Evolutionary conservation across 1,284 basidiomycete genomes (phyloP).

Genomic region (Limonomyces culmigenus): DNA sequence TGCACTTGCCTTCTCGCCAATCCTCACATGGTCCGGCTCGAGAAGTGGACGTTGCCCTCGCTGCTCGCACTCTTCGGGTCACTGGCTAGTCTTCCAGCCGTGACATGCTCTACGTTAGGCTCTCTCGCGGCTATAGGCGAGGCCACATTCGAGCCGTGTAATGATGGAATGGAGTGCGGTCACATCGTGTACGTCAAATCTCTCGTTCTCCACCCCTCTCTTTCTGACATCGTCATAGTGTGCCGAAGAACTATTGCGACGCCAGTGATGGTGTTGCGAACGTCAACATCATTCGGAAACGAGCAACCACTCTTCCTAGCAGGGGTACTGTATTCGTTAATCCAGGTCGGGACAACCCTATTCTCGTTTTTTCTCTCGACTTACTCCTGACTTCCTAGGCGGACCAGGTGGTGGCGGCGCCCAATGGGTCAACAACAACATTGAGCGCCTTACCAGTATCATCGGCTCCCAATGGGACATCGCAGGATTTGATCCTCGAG

Average conservation of each 20-base stretch:
- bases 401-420: neutral
- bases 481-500: conserved; percentile 26
- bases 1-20: no score
- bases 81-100: no score
- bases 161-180: no score
- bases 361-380: neutral
- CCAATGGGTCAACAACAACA: neutral
- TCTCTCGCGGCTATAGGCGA: no score
- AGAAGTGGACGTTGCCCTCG: no score
- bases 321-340: neutral
- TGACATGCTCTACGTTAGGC: no score
- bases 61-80: no score
- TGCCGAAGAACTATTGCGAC: neutral
- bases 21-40: no score
- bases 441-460: conserved; percentile 1
- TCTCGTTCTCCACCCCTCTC: no score
- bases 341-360: neutral
- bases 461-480: conserved; percentile 20
- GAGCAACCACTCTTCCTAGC: neutral
- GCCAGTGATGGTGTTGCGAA: neutral
- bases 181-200: no score
- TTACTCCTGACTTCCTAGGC: neutral
- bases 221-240: no score
- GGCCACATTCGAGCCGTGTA: no score
- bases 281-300: neutral